Evolutionary conservation across 345 rosid genomes (phyloP), one percentile per base, ranked within the genome.

Genomic region (Rhodamnia argentea): DNA sequence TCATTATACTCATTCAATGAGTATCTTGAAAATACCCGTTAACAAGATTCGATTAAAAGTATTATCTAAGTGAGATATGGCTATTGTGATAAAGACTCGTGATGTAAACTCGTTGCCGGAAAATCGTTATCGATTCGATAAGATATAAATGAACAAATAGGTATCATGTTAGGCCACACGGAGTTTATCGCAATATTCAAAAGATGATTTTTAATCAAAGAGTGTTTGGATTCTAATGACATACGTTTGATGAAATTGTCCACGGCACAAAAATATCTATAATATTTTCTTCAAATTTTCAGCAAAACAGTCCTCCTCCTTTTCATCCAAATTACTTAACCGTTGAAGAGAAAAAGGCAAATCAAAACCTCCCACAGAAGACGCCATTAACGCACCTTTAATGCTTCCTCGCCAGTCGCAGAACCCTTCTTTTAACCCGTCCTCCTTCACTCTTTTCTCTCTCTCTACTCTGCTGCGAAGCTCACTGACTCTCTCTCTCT

Each of bases 71-170:
- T 5, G 2, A 32, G 47, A 70, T 2, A 4, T 32, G 78, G 32
- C 13, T 9, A 18, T 64, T 0, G 6, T 10, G 47, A 70, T 70
- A 0, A 18, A 0, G 78, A 70, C 24, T 0, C 1, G 0, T 9
- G 13, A 16, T 70, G 22, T 29, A 10, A 64, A 29, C 76, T 64
- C 2, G 7, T 64, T 10, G 18, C 5, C 3, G 4, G 5, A 29
- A 22, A 64, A 64, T 16, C 0, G 3, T 1, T 20, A 16, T 64
- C 1, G 0, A 64, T 64, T 4, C 1, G 37, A 32, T 3, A 32
- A 64, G 32, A 29, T 2, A 29, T 0, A 32, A 29, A 1, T 0
- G 6, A 64, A 16, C 20, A 16, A 16, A 16, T 32, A 8, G 23
- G 0, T 29, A 64, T 7, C 0, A 3, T 1, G 3, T 64, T 7